These are phyloP conservation scores for Aureobasidium sp. DNA, from an alignment of 2,329 filamentous ascomycete genomes.

Conservation along the genomic window DNA sequence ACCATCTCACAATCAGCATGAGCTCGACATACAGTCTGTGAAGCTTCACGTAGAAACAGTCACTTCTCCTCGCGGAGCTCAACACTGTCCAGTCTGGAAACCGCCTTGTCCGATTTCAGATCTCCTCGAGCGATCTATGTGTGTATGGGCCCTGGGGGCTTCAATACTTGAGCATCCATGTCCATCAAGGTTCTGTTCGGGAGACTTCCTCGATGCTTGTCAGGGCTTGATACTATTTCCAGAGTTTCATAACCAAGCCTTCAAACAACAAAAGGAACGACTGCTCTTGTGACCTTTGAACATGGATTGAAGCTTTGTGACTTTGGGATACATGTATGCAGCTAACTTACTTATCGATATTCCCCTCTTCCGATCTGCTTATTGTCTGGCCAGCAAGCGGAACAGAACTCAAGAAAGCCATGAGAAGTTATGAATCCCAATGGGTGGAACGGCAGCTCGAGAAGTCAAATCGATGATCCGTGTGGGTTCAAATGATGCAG, in stretches of 20 bases:
- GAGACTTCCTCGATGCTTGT: not conserved
- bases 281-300: not conserved
- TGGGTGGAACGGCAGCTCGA: not conserved
- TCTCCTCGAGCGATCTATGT: too few relatives aligned
- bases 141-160: not conserved
- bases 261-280: not conserved
- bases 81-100: too few relatives aligned
- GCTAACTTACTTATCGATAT: constrained; percentile 1
- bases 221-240: not conserved
- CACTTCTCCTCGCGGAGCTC: too few relatives aligned
- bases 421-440: too few relatives aligned
- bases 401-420: not conserved
- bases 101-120: too few relatives aligned
- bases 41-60: too few relatives aligned
- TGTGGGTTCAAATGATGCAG: not conserved
- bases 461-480: not conserved
- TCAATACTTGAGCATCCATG: not conserved
- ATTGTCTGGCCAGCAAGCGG: not conserved
- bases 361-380: not conserved
- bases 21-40: not conserved
- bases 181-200: not conserved
- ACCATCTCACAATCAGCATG: not conserved
- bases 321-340: not conserved
- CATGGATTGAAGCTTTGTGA: not conserved
- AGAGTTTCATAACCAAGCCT: not conserved